A percentile compares a stretch with the other conserved stretches of the same genome.
Conservation (phyloP, 352 stramenopile genomes). For the Halophytophthora batemanensis region DNA sequence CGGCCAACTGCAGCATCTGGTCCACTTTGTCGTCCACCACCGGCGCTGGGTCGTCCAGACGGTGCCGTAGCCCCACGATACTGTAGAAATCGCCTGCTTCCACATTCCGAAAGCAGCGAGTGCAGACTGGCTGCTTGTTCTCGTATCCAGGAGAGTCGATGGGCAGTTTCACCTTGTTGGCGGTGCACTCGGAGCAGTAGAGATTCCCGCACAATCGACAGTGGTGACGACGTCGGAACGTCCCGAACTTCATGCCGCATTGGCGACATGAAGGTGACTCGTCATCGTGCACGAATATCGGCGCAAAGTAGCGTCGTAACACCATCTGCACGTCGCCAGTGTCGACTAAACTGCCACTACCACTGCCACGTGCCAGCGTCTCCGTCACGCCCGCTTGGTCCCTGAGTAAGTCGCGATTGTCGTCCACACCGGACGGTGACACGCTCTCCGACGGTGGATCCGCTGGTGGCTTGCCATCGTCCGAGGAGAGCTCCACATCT, state of each 20-base stretch:
- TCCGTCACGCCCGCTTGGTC: slow-evolving; percentile 21
- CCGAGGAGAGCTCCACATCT: slow-evolving; percentile 8
- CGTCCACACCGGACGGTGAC: not conserved
- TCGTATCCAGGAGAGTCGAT: slow-evolving; percentile 58
- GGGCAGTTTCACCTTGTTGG: slow-evolving; percentile 62
- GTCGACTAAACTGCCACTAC: slow-evolving; percentile 21
- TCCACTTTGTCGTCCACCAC: slow-evolving; percentile 61
- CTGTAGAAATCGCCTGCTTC: slow-evolving; percentile 64
- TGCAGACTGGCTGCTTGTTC: slow-evolving; percentile 71
- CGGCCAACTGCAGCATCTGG: slow-evolving; percentile 60
- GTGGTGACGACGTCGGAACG: slow-evolving; percentile 72
- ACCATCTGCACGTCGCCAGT: slow-evolving; percentile 34
- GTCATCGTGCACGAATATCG: slow-evolving; percentile 50
- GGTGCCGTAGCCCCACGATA: slow-evolving; percentile 63
- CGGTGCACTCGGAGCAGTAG: slow-evolving; percentile 74
- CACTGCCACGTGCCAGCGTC: slow-evolving; percentile 8
- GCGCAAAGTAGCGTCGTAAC: slow-evolving; percentile 56
- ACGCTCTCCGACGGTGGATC: too few species aligned
- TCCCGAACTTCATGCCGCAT: slow-evolving; percentile 68
- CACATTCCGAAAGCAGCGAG: slow-evolving; percentile 73
- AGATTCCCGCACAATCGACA: slow-evolving; percentile 74
- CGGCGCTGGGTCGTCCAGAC: slow-evolving; percentile 42
- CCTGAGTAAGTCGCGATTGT: slow-evolving; percentile 12
- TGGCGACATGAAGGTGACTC: slow-evolving; percentile 49
- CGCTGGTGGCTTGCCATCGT: not conserved